Evolutionary conservation across 805 yeast genomes (phyloP), one percentile per base, ranked within the genome.

Genomic region (Saturnispora silvae): DNA sequence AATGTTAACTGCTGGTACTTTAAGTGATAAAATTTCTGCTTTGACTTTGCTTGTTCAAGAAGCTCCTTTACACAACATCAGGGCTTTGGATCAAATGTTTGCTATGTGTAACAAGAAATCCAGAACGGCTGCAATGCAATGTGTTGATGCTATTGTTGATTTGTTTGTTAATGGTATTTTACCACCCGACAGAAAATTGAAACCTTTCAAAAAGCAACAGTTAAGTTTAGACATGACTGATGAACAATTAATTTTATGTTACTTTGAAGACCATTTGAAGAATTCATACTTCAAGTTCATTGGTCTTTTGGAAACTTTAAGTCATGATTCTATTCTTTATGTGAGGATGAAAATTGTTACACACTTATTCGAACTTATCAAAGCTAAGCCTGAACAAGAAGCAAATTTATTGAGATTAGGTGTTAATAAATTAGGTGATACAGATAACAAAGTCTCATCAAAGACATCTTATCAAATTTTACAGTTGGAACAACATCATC

Each of bases 331-430:
- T 11, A 86, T 92, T 48, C 74, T 78, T 41, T 89, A 82, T 53
- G 94, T 89, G 31, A 76, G 94, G 56, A 69, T 79, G 66, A 82
- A 75, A 44, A 75, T 81, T 20, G 72, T 86, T 24, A 64, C 73
- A 28, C 86, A 83, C 52, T 70, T 87, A 23, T 82, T 86, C 47
- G 94, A 82, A 40, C 65, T 92, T 31, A 63, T 92, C 42, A 77
- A 77, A 45, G 67, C 80, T 5, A 89, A 87, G 57, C 97, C 98
- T 4, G 98, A 92, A 63, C 98, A 92, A 65, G 98, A 92, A 59
- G 94, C 79, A 36, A 92, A 92, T 57, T 64, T 92, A 46, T 67
- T 92, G 50, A 72, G 86, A 49, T 67, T 92, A 37, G 95, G 95
- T 37, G 92, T 86, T 32, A 92, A 92, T 58, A 92, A 92, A 56